phyloP scores from a whole-genome alignment of 495 filamentous ascomycete species.

The Xylaria curta region DNA sequence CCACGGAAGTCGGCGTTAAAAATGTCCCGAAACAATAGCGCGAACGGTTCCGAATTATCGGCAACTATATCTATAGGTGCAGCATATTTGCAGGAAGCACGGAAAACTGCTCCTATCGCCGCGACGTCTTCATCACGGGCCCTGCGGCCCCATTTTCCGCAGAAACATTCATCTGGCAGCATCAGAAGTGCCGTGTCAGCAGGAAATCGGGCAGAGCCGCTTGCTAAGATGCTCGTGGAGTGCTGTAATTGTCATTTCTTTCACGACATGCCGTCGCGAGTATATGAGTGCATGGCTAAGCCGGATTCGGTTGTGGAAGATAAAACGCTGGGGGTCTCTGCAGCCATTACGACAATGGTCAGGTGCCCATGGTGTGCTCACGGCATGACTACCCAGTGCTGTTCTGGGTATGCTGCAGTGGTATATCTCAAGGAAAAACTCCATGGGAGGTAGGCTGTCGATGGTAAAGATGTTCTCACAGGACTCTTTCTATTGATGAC shows the following conservation, averaged over 20 bases:
- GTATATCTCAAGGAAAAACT: conserved; percentile 72
- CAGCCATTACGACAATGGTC: conserved; percentile 63
- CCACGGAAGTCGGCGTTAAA: conserved; percentile 38
- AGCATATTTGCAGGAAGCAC: conserved; percentile 47
- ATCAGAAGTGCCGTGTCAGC: conserved; percentile 22
- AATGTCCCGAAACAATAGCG: conserved; percentile 33
- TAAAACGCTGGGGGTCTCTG: conserved; percentile 52
- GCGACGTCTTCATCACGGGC: conserved; percentile 31
- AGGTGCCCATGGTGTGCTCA: conserved; percentile 82
- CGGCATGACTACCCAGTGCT: conserved; percentile 74
- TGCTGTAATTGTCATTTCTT: conserved; percentile 83
- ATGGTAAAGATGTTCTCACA: too few relatives aligned
- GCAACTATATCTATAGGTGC: conserved; percentile 33
- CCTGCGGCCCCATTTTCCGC: conserved; percentile 34
- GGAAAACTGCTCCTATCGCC: conserved; percentile 38
- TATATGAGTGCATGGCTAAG: conserved; percentile 76
- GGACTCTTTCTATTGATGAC: not conserved
- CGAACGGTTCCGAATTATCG: conserved; percentile 29
- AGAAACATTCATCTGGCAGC: conserved; percentile 35
- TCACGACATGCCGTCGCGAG: conserved; percentile 77
- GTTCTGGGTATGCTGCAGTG: conserved; percentile 73
- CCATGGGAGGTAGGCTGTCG: conserved; percentile 50
- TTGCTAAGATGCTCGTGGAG: conserved; percentile 80
- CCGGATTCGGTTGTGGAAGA: conserved; percentile 63
- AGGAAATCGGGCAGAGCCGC: conserved; percentile 50